Evolutionary conservation across 2,329 filamentous ascomycete genomes (phyloP).

Genomic region (Colletotrichum sp.): DNA sequence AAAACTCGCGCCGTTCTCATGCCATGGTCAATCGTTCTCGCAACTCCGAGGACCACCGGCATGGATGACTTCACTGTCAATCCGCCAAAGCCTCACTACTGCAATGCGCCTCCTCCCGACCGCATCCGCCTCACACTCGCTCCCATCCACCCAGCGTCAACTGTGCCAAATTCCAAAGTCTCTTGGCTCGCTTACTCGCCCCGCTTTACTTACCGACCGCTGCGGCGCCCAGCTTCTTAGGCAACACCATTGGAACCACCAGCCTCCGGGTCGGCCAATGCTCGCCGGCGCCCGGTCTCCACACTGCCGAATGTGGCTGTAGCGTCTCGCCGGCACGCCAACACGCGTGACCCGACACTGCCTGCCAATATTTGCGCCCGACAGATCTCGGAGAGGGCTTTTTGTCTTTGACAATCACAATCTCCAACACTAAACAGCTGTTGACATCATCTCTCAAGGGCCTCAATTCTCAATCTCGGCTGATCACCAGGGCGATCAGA

Average conservation of each 20-base stretch:
- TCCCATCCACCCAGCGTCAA: background rate
- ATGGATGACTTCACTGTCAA: background rate
- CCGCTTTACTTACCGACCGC: background rate
- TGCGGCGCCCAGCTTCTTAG: constrained; percentile 7
- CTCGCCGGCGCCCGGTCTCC: background rate
- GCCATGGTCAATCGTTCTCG: background rate
- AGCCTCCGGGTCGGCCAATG: constrained; percentile 17
- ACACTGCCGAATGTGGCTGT: background rate
- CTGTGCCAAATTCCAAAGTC: background rate
- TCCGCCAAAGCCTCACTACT: background rate
- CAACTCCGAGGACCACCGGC: background rate
- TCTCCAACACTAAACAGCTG: background rate
- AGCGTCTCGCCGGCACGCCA: constrained; percentile 7
- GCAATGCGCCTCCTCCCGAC: background rate
- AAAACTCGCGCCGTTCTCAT: background rate
- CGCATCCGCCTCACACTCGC: background rate
- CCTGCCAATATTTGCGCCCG: constrained; percentile 12
- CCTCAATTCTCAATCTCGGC: background rate
- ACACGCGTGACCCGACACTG: constrained; percentile 16
- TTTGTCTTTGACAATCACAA: background rate
- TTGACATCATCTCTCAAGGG: background rate
- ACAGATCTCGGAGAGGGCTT: background rate
- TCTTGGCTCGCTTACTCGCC: background rate
- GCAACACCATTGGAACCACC: background rate
- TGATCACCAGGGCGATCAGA: background rate